Base-by-base conservation (phyloP, 2,329 filamentous ascomycete species). In the Aspergillus clavatus region DNA sequence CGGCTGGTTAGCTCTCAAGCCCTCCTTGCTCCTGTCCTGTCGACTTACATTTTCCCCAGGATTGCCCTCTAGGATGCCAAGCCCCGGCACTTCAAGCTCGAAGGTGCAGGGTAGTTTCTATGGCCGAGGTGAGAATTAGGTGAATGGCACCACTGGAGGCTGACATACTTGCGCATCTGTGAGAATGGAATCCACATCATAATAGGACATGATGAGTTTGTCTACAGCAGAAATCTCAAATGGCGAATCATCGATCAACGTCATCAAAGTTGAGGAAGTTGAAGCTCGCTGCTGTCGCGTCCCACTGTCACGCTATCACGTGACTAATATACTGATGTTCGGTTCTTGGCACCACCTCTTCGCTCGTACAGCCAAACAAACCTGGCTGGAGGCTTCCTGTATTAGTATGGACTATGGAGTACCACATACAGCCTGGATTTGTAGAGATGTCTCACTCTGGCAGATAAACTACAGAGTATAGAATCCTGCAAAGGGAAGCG, bases 71-170 rank as follows among this genome's bases (percentile, higher is more conserved):
- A 98, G 78, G 66, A 95, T 89, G 55, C 90, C 90, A 37, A 97
- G 80, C 45, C 87, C 83, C 16, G 89, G 86, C 24, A 95, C 84
- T 48, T 91, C 86, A 61, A 96, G 80, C 62, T 95, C 87, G 71
- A 97, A 96, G 41, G 87, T 94, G 73, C 90, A 95, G 31, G 93
- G 91, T 24, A 96, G 81, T 86, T 96, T 97, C 83, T 95, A 48
- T 28, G 18, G 14, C 18, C 21, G 11, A 19, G 11, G n/a, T 40
- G 16, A 18, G 18, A 21, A 38, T 37, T 14, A 3, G 10, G 16
- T 19, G 8, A 3, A 5, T 42, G 5, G 5, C 38, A 6, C 16
- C 21, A 24, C 31, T 11, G 18, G n/a, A 21, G 8, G 28, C n/a
- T 7, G 11, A 51, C 54, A 31, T 53, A 70, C 69, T 56, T 72